Evolutionary conservation across 306 rosid genomes (phyloP).

Genomic region (Medicago ruthenica): DNA sequence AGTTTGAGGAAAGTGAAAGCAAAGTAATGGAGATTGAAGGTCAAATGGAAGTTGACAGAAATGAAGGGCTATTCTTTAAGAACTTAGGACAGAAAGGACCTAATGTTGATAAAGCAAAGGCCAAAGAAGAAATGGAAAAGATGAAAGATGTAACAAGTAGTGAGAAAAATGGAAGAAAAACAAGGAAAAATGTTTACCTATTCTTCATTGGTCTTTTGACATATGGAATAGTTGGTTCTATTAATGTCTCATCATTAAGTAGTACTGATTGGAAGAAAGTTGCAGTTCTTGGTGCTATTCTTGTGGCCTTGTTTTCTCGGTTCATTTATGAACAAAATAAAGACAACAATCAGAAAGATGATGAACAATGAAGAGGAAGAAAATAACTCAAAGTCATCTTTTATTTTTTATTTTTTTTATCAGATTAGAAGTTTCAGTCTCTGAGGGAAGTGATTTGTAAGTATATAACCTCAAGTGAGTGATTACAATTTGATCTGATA

Average conservation of each 20-base stretch:
- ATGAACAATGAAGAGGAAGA: slow-evolving; percentile 43
- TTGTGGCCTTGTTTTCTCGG: slow-evolving; percentile 61
- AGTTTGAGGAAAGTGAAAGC: slow-evolving; percentile 66
- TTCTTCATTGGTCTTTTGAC: slow-evolving; percentile 65
- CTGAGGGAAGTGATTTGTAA: slow-evolving; percentile 13
- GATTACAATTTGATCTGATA: no score
- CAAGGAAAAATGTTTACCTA: slow-evolving; percentile 66
- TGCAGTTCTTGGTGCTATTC: slow-evolving; percentile 65
- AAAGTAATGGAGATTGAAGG: slow-evolving; percentile 63
- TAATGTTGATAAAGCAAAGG: slow-evolving; percentile 48
- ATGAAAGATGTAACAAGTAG: slow-evolving; percentile 52
- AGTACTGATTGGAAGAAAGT: slow-evolving; percentile 68
- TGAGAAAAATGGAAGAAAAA: slow-evolving; percentile 58
- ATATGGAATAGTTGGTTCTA: slow-evolving; percentile 59
- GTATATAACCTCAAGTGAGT: background rate
- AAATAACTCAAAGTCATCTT: slow-evolving; percentile 43
- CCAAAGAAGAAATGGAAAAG: slow-evolving; percentile 58
- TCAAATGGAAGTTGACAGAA: slow-evolving; percentile 68
- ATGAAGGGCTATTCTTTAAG: slow-evolving; percentile 83
- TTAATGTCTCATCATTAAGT: slow-evolving; percentile 50
- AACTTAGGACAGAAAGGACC: slow-evolving; percentile 55
- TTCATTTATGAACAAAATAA: slow-evolving; percentile 67
- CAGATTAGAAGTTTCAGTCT: slow-evolving; percentile 13
- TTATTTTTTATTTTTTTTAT: background rate
- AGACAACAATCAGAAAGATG: slow-evolving; percentile 47